A percentile compares a stretch with the other conserved stretches of the same genome.
These are phyloP conservation scores for Dioscorea alata DNA, from an alignment of 106 monocot species.

Conservation along the genomic window DNA sequence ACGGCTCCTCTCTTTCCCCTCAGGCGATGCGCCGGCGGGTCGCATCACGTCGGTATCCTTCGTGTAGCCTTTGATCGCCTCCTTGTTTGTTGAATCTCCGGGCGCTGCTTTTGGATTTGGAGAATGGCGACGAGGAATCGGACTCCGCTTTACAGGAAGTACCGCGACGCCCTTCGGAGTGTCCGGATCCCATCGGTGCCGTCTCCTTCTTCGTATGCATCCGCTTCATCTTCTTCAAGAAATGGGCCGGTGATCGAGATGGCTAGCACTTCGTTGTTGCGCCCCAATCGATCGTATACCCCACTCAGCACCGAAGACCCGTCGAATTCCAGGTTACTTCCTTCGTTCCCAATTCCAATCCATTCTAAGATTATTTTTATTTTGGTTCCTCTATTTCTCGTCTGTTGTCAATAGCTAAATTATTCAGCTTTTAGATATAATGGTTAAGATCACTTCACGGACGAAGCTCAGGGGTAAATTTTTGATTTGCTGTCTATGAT, in stretches of 20 bases:
- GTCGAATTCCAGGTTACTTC: constrained; percentile 44
- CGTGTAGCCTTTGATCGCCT: neutral
- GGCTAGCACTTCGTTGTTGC: constrained; percentile 58
- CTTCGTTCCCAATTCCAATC: neutral
- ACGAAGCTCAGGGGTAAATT: no score
- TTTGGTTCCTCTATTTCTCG: no score
- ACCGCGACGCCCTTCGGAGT: constrained; percentile 80
- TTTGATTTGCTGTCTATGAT: no score
- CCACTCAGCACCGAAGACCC: constrained; percentile 95
- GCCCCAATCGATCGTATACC: constrained; percentile 56
- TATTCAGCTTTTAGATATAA: no score
- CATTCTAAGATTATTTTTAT: no score
- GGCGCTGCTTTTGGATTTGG: neutral
- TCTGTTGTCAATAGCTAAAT: no score
- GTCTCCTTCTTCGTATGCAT: constrained; percentile 12
- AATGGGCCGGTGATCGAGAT: constrained; percentile 85
- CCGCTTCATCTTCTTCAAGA: constrained; percentile 17
- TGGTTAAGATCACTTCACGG: no score
- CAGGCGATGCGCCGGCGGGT: neutral
- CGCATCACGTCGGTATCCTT: neutral
- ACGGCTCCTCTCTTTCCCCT: neutral
- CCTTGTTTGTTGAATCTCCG: neutral
- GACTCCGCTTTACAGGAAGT: constrained; percentile 76
- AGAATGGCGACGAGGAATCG: constrained; percentile 89
- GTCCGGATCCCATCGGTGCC: constrained; percentile 44